These are phyloP conservation scores for Sutorius eximius DNA, from an alignment of 1,284 basidiomycete species.

Conservation along the genomic window DNA sequence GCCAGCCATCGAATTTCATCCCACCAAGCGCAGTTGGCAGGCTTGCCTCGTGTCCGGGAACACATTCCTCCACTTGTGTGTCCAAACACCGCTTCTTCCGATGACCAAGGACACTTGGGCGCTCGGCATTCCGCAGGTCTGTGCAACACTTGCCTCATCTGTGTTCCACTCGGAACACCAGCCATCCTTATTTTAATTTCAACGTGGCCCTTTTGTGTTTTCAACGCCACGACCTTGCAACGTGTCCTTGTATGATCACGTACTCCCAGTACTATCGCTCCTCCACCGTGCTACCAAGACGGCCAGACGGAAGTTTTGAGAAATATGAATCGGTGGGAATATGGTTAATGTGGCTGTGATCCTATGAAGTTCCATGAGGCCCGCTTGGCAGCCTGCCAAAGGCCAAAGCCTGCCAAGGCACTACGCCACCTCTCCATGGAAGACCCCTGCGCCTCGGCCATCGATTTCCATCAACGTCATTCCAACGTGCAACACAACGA, in stretches of 20 bases:
- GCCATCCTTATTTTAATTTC: conserved; percentile 5
- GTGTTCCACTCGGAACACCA: neutral
- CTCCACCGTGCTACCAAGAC: neutral
- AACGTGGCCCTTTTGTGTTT: neutral
- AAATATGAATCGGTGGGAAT: neutral
- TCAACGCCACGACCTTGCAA: conserved; percentile 19
- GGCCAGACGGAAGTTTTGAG: neutral
- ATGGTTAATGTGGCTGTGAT: conserved; percentile 23
- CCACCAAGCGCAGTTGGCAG: conserved; percentile 6
- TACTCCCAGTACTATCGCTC: conserved; percentile 9
- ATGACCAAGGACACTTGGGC: conserved; percentile 17
- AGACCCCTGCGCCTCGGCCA: neutral
- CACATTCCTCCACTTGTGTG: conserved; percentile 4
- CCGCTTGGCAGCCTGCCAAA: conserved; percentile 22
- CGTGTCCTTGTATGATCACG: conserved; percentile 21
- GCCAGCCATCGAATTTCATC: neutral
- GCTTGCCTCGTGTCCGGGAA: neutral
- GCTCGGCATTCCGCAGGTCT: conserved; percentile 12
- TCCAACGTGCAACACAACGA: conserved; percentile 6
- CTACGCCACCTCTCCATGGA: conserved; percentile 17
- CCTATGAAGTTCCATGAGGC: conserved; percentile 27
- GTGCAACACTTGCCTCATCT: conserved; percentile 2
- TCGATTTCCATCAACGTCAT: neutral
- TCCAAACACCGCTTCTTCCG: conserved; percentile 13
- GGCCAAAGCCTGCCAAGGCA: conserved; percentile 24